Percentiles rank a stretch among this genome's conserved stretches.
These are phyloP conservation scores for Ogataea neopini DNA, from an alignment of 805 yeast species.

Conservation along the genomic window DNA sequence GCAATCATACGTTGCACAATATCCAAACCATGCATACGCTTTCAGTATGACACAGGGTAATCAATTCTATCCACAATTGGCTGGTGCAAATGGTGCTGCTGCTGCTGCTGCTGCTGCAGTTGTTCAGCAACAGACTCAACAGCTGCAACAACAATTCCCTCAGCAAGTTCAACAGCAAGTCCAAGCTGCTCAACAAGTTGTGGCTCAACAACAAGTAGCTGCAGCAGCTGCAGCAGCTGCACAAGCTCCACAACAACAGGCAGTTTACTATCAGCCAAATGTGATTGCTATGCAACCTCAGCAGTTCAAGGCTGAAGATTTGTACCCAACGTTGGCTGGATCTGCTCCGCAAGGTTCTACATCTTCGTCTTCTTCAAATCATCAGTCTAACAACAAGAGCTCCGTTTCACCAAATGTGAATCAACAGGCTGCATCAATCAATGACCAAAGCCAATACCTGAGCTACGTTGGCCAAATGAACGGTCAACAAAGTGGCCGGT, in stretches of 20 bases:
- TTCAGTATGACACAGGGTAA: slow-evolving; percentile 23
- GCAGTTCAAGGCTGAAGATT: slow-evolving; percentile 29
- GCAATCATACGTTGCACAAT: slow-evolving; percentile 33
- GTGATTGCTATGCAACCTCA: slow-evolving; percentile 21
- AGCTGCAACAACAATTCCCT: slow-evolving; percentile 16
- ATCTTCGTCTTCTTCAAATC: slow-evolving; percentile 19
- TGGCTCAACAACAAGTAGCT: slow-evolving; percentile 19
- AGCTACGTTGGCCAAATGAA: slow-evolving; percentile 24
- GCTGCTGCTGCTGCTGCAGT: slow-evolving; percentile 18
- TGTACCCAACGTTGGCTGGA: slow-evolving; percentile 22
- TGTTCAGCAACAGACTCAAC: slow-evolving; percentile 20
- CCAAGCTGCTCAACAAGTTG: slow-evolving; percentile 15
- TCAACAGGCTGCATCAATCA: slow-evolving; percentile 22
- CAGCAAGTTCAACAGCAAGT: slow-evolving; percentile 17
- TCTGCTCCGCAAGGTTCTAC: slow-evolving; percentile 10
- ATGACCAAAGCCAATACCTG: slow-evolving; percentile 24
- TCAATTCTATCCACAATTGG: slow-evolving; percentile 25
- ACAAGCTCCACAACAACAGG: slow-evolving; percentile 19
- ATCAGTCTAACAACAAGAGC: slow-evolving; percentile 16
- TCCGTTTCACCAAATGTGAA: slow-evolving; percentile 27
- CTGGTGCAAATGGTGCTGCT: slow-evolving; percentile 23
- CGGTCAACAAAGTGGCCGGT: slow-evolving; percentile 24
- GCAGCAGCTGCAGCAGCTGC: slow-evolving; percentile 10
- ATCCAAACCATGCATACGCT: slow-evolving; percentile 32
- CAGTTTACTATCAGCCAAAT: slow-evolving; percentile 20